Evolutionary conservation across 106 monocot species (phyloP), one percentile per base, ranked within the genome.

Genomic region (Dendrobium chrysotoxum): DNA sequence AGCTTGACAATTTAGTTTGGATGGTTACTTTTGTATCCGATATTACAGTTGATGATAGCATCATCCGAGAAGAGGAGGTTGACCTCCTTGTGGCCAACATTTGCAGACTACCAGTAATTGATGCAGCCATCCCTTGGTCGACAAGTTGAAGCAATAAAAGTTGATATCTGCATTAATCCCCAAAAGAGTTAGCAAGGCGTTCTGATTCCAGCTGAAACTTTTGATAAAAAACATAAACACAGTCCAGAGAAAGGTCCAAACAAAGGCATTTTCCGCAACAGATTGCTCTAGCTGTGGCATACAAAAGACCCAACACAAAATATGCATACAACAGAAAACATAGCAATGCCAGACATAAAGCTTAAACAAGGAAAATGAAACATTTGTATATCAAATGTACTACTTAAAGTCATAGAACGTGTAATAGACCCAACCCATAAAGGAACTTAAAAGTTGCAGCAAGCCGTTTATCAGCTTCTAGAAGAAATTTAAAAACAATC

Each of bases 1-100:
- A 75, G 41, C 75, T 75, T 13, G 75, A 75, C 40, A 75, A 7
- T 45, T 42, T 42, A 45, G 41, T 7, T 75, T 75, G n/a, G 25
- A 64, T n/a, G 64, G 64, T 64, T 26, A 64, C 23, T 64, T 25
- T 64, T n/a, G 0, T 71, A 71, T 31, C 71, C 4, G 4, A 8
- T 31, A 16, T 71, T 31, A 12, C 21, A 71, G 26, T 71, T 31
- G 71, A 71, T 31, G 71, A 11, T 15, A 71, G 35, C 31, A 71
- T 31, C 17, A 35, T 71, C 71, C 28, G 71, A 28, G 71, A 71
- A 71, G 71, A 71, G 35, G 12, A 71, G 28, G 31, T 15, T 15
- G 31, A 71, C 28, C 16, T 31, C 15, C 71, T 71, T 15, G 31
- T 28, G 28, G 15, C 71, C 31, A 71, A 35, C 71, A 71, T 31